Base-by-base conservation (phyloP, 768 basidiomycete genomes). In the Melanogaster broomeanus region DNA sequence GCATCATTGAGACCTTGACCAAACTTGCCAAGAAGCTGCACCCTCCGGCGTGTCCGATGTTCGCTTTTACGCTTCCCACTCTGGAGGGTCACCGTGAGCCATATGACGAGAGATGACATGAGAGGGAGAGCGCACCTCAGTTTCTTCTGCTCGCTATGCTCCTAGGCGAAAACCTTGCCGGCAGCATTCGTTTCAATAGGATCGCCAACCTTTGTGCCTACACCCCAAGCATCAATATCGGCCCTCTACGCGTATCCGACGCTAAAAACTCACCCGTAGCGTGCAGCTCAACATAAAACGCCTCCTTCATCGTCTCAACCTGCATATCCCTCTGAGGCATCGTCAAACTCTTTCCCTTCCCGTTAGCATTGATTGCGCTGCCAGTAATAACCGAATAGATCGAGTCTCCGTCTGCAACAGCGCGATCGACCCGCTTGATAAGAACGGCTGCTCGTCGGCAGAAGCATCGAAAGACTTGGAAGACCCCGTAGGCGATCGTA, bases 101-200 rank as follows among this genome's bases (percentile, higher is more conserved):
- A 40, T 1, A 16, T 1, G 10, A 34, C 33, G 5, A 41, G 12
- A 16, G 27, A 16, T 13, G 4, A 1, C 6, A 12, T 11, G 34
- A 4, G 13, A 22, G 15, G 8, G 16, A 11, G 9, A 18, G 33
- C 52, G 18, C 28, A 63, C 62, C 60, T 53, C 22, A 65, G 62
- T 16, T 51, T 47, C 21, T 55, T 61, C 25, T 53, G 45, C 16
- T 3, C 49, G 27, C 59, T 51, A 5, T 62, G 57, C 9, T 58
- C 57, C 30, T 63, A 42, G 24, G 65, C 57, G 37, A 73, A 72
- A 7, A 68, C 55, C 30, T 63, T 62, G 1, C 78, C 78, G 19
- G 77, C 75, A 64, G 74, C 76, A 49, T 79, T 80, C 10, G 74
- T 74, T 56, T 81, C 80, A 1, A 71, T 75, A 2, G 80, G 78